Percentiles rank a stretch among this genome's conserved stretches.
Evolutionary conservation across 495 filamentous ascomycete genomes (phyloP).

Genomic region (Hypomontagnella submonticulosa): DNA sequence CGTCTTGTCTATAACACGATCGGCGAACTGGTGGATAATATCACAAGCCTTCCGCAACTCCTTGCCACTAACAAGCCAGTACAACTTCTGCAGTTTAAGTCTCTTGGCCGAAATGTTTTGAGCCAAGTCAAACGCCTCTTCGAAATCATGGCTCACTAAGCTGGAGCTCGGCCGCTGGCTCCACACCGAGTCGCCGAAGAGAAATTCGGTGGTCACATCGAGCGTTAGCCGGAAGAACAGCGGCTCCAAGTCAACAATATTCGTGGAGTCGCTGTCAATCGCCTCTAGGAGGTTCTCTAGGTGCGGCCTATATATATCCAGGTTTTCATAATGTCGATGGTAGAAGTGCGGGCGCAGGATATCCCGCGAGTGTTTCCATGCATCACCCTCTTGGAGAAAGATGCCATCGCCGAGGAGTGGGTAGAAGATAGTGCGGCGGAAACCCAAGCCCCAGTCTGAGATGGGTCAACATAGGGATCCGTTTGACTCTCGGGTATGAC

Average conservation of each 20-base stretch:
- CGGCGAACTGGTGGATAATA: conserved; percentile 49
- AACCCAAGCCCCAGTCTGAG: conserved; percentile 39
- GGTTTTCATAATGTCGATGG: conserved; percentile 68
- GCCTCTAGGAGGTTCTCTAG: conserved; percentile 59
- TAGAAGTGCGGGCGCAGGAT: conserved; percentile 73
- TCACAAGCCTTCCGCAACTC: conserved; percentile 48
- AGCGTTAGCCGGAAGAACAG: conserved; percentile 73
- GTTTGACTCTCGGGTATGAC: neutral
- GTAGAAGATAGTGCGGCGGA: conserved; percentile 51
- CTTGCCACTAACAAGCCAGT: conserved; percentile 51
- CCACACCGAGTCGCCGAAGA: conserved; percentile 69
- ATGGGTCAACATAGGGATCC: conserved; percentile 3
- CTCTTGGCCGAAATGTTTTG: conserved; percentile 48
- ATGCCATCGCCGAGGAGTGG: conserved; percentile 75
- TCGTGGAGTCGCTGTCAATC: conserved; percentile 25
- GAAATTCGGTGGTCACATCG: conserved; percentile 77
- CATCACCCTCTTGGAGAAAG: conserved; percentile 72
- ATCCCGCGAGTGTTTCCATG: conserved; percentile 72
- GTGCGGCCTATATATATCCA: conserved; percentile 69
- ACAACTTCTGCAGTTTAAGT: conserved; percentile 49
- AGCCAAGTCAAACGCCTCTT: conserved; percentile 42
- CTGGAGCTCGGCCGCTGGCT: conserved; percentile 45
- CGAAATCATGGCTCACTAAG: conserved; percentile 26
- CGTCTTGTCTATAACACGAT: conserved; percentile 45
- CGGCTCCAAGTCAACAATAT: conserved; percentile 67